Percentiles rank a stretch among this genome's conserved stretches.
phyloP scores from a whole-genome alignment of 2,329 filamentous ascomycete species.

The Epichloe festucae region DNA sequence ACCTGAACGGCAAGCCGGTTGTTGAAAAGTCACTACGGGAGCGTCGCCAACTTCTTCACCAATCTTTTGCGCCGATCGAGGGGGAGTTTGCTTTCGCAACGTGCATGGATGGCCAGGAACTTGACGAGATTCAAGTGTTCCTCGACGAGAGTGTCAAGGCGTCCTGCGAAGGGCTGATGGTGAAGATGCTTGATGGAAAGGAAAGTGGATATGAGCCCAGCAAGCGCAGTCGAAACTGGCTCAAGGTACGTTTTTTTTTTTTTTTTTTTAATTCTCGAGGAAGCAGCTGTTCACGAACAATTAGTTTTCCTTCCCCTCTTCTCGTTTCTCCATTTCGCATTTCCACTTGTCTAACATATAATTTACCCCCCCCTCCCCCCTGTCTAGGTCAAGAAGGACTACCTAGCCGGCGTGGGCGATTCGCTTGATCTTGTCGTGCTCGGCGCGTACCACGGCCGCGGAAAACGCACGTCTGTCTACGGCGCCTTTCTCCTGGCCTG shows the following conservation, averaged over 20 bases:
- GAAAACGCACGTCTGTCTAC: conserved; percentile 91
- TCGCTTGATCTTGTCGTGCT: conserved; percentile 93
- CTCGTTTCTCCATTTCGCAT: neutral
- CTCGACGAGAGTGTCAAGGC: conserved; percentile 92
- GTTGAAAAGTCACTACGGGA: conserved; percentile 81
- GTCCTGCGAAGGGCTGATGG: conserved; percentile 95
- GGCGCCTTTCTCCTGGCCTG: conserved; percentile 92
- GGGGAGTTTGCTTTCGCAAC: conserved; percentile 93
- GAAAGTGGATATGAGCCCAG: conserved; percentile 94
- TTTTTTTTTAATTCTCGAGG: neutral
- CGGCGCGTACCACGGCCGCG: conserved; percentile 85
- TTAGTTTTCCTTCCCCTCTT: neutral
- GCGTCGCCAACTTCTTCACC: conserved; percentile 60
- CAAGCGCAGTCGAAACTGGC: conserved; percentile 93
- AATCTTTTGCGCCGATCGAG: conserved; percentile 64
- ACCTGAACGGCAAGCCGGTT: conserved; percentile 79
- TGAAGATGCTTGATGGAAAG: conserved; percentile 92
- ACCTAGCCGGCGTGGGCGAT: conserved; percentile 84
- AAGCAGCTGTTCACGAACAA: neutral
- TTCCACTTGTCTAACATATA: neutral
- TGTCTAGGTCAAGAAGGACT: conserved; percentile 90
- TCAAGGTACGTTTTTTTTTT: conserved; percentile 51
- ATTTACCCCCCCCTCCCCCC: too few relatives aligned
- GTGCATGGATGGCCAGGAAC: conserved; percentile 70
- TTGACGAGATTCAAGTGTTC: conserved; percentile 87